Evolutionary conservation across 805 yeast species (phyloP), one percentile per base, ranked within the genome.

Genomic region (Candida hungchunana): DNA sequence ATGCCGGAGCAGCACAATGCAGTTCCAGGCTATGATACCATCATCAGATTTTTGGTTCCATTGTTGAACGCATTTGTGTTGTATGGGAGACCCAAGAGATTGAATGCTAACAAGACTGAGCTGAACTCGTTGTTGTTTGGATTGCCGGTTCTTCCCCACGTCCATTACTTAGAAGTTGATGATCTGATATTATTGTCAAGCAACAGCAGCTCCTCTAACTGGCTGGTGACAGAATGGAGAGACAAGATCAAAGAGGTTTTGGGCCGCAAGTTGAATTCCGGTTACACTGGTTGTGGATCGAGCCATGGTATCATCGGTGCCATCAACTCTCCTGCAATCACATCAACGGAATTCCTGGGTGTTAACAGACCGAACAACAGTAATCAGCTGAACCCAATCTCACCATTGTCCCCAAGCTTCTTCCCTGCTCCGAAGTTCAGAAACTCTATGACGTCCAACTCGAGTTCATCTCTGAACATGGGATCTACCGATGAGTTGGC

Each of bases 1-100:
- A 84, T 87, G 93, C 95, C 95, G 9, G 83, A 78, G 40, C 66
- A 73, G 38, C 95, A 84, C 52, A 85, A 89, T 6, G 83, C 90
- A 7, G 94, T 87, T 14, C 77, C 77, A 5, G 89, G 89, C 16
- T 78, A 75, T 47, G 95, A 86, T 59, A 86, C 90, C n/a, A 69
- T 86, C 63, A 81, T 86, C 38, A 67, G 96, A 46, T 83, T 82
- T 54, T 64, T 83, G 43, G 71, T 86, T 20, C 95, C 93, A 6
- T 59, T 82, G 11, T 63, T 83, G 48, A 94, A 87, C 54, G 73
- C 86, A 2, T 87, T 84, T 64, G 73, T 72, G 40, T 67, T 87
- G 26, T 86, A 86, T 52, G 96, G 96, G 16, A 71, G 95, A 31
- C 96, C 96, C 0, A 66, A 69, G 36, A 77, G 82, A 40, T 69